Percentiles rank a stretch among this genome's conserved stretches.
Evolutionary conservation across 108 stramenopile genomes (phyloP).

Genomic region (Mediolabrus comicus): DNA sequence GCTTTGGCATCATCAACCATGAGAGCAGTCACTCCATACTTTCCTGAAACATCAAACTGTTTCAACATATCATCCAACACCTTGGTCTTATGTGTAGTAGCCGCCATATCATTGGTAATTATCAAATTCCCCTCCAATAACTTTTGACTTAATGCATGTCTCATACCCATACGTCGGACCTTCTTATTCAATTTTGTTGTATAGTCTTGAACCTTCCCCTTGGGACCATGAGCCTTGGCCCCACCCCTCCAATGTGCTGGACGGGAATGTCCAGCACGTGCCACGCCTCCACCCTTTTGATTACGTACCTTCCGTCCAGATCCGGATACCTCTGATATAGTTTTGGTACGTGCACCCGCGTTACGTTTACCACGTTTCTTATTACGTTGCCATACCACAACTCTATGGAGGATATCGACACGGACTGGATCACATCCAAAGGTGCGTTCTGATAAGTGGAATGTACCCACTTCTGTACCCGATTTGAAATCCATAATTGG

Average conservation of each 20-base stretch:
- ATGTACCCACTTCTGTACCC: constrained; percentile 45
- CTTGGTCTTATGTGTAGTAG: constrained; percentile 72
- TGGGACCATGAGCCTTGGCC: constrained; percentile 93
- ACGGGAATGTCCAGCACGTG: constrained; percentile 84
- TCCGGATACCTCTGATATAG: constrained; percentile 72
- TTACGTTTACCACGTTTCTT: constrained; percentile 78
- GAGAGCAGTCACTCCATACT: constrained; percentile 56
- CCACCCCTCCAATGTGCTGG: constrained; percentile 93
- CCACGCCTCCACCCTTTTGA: constrained; percentile 88
- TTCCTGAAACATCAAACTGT: constrained; percentile 47
- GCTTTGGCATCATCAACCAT: constrained; percentile 61
- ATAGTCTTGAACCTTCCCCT: constrained; percentile 74
- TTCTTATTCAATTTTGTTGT: constrained; percentile 90
- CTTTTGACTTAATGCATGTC: constrained; percentile 74
- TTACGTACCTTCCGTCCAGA: constrained; percentile 84
- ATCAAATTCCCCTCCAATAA: constrained; percentile 82
- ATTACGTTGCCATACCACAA: constrained; percentile 77
- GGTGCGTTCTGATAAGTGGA: constrained; percentile 59
- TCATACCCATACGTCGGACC: constrained; percentile 71
- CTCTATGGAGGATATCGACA: constrained; percentile 73
- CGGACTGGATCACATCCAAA: constrained; percentile 78
- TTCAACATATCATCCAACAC: constrained; percentile 51
- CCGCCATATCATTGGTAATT: constrained; percentile 53
- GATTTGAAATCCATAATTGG: constrained; percentile 40
- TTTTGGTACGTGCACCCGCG: constrained; percentile 75